A percentile compares a stretch with the other conserved stretches of the same genome.
Evolutionary conservation across 345 rosid species (phyloP).

Genomic region (Salix suchowensis): DNA sequence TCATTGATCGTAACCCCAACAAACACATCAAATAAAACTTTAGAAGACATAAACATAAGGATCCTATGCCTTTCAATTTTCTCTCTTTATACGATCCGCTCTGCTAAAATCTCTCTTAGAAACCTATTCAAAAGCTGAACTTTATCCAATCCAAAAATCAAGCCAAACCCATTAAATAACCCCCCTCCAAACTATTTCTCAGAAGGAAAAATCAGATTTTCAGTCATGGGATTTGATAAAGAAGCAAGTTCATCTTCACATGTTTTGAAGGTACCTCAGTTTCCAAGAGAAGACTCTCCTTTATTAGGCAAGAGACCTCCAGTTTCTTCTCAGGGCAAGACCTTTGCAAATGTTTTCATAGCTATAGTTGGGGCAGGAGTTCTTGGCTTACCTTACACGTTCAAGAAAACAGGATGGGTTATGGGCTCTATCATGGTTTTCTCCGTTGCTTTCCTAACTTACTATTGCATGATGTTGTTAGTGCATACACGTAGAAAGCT

Average conservation of each 20-base stretch:
- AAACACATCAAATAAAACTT: too few species aligned
- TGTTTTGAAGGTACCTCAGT: constrained; percentile 21
- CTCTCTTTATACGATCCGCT: too few species aligned
- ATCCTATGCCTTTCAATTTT: too few species aligned
- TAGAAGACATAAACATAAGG: too few species aligned
- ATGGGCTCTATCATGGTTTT: constrained; percentile 19
- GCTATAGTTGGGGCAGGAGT: constrained; percentile 33
- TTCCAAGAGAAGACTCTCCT: constrained; percentile 59
- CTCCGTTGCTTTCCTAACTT: constrained; percentile 13
- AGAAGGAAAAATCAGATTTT: too few species aligned
- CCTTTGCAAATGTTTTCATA: constrained; percentile 22
- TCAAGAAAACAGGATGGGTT: constrained; percentile 24
- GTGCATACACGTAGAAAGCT: constrained; percentile 63
- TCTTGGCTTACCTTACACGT: constrained; percentile 27
- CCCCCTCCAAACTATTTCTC: too few species aligned
- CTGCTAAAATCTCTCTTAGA: too few species aligned
- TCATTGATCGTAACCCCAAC: too few species aligned
- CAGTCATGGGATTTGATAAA: constrained; percentile 44
- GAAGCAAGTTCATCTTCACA: constrained; percentile 49
- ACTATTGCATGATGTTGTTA: constrained; percentile 53
- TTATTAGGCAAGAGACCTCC: constrained; percentile 45
- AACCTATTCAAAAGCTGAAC: too few species aligned
- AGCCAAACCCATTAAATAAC: too few species aligned
- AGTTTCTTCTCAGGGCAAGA: constrained; percentile 43
- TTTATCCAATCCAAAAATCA: too few species aligned